Base-by-base conservation (phyloP, 116 monocot species). In the Dioscorea cayenensis region DNA sequence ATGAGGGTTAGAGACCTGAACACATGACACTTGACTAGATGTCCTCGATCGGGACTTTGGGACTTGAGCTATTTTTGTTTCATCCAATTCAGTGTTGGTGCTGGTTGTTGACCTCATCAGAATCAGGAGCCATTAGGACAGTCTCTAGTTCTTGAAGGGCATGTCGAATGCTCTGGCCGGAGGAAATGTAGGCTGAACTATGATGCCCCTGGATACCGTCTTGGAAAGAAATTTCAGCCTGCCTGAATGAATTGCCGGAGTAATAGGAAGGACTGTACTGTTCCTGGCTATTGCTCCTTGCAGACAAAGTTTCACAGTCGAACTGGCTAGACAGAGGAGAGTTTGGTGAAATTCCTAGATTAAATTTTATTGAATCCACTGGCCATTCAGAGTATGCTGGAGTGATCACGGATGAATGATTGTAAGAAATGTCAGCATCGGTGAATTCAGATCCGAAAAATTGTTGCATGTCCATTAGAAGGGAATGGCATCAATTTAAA, bases 121-220 rank as follows among this genome's bases (percentile, higher is more conserved):
- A 52, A 29, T 90, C 94, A 61, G 94, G 85, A 4, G 83, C 87
- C 94, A 94, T 94, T 12, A 94, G 87, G 69, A 85, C 84, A 19
- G 81, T 87, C 75, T 87, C 87, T 48, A 87, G 61, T 77, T 90
- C 79, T 71, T 80, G 87, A 28, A 94, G 52, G 23, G 81, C 77
- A 61, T 87, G 52, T 67, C 74, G 78, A 77, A 84, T 82, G 71
- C 72, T 68, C 32, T 60, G 81, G 29, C 76, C 72, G 7, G 79
- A 77, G 62, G 72, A 66, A 19, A 74, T 63, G 75, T 81, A 77
- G 20, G 60, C 59, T 11, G 63, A 69, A 37, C 60, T 35, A 21
- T 63, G 28, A 49, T 74, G 61, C 16, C 43, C 28, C 66, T 29
- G 66, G 38, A 74, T 7, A 10, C 18, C 25, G 28, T 68, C 67